Percentiles rank a stretch among this genome's conserved stretches.
Conservation (phyloP, 2,329 filamentous ascomycete genomes). For the Grosmannia huntii region DNA sequence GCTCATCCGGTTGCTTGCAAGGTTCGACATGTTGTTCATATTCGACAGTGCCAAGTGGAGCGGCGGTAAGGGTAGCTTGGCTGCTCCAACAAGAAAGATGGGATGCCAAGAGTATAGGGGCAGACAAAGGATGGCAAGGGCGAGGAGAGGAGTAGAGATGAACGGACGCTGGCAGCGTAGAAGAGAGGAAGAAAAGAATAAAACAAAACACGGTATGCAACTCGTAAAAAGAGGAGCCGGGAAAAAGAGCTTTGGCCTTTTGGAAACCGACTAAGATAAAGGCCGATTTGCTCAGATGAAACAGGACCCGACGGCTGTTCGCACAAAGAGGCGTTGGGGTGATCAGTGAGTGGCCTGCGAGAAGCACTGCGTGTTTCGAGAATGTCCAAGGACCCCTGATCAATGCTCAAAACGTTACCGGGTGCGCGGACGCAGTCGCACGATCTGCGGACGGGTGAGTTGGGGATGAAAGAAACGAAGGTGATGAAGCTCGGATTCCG, state of each 20-base stretch:
- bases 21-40: constrained; percentile 53
- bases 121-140: too few relatives aligned
- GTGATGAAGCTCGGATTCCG: background rate
- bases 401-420: constrained; percentile 11
- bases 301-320: constrained; percentile 20
- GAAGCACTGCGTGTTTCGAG: constrained; percentile 22
- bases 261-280: constrained; percentile 3
- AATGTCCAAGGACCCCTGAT: constrained; percentile 18
- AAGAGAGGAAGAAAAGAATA: constrained; percentile 1
- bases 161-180: constrained; percentile 3
- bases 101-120: background rate
- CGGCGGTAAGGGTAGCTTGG: background rate
- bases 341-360: constrained; percentile 24
- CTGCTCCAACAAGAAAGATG: background rate
- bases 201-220: constrained; percentile 1
- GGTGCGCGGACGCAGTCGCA: background rate
- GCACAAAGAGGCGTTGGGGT: constrained; percentile 16
- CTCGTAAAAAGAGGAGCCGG: background rate
- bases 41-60: constrained; percentile 4
- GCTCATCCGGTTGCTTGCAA: constrained; percentile 83
- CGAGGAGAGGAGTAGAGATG: constrained; percentile 2
- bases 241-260: background rate
- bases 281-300: constrained; percentile 21
- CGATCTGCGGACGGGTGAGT: background rate
- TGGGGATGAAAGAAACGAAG: background rate